phyloP scores from a whole-genome alignment of 495 filamentous ascomycete genomes.

The Hyaloscypha hepaticicola region DNA sequence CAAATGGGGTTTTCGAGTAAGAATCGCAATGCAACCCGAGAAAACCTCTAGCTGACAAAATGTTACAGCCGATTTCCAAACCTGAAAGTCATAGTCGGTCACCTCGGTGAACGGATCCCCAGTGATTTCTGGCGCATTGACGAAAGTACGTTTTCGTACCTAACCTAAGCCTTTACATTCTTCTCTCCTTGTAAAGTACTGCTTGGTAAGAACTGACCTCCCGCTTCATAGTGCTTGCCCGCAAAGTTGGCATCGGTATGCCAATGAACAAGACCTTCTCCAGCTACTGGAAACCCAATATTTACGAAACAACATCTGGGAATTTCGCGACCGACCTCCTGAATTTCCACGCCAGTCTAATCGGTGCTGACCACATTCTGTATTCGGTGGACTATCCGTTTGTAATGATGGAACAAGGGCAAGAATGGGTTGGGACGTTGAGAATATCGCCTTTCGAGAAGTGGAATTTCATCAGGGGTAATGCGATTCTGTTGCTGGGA shows the following conservation, averaged over 20 bases:
- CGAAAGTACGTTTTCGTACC: not conserved
- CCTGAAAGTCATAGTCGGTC: constrained; percentile 62
- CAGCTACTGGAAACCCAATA: constrained; percentile 58
- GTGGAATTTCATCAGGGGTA: constrained; percentile 48
- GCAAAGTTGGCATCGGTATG: not conserved
- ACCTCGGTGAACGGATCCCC: constrained; percentile 63
- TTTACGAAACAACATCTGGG: constrained; percentile 65
- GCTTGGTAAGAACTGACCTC: not conserved
- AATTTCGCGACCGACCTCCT: constrained; percentile 58
- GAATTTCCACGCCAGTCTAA: constrained; percentile 48
- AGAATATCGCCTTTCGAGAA: constrained; percentile 35
- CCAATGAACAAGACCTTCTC: constrained; percentile 46
- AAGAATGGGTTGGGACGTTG: constrained; percentile 40
- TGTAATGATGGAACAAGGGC: constrained; percentile 42
- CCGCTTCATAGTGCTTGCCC: not conserved
- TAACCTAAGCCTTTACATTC: not conserved
- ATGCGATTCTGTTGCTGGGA: constrained; percentile 45
- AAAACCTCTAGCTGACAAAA: not conserved
- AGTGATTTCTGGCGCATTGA: constrained; percentile 61
- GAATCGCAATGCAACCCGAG: not conserved
- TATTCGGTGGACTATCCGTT: constrained; percentile 64
- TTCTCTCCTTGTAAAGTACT: no score
- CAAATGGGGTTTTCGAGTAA: constrained; percentile 9
- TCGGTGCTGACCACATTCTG: constrained; percentile 50
- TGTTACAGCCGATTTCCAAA: constrained; percentile 41